Base-by-base conservation (phyloP, 805 yeast genomes). In the Tetrapisispora iriomotensis region DNA sequence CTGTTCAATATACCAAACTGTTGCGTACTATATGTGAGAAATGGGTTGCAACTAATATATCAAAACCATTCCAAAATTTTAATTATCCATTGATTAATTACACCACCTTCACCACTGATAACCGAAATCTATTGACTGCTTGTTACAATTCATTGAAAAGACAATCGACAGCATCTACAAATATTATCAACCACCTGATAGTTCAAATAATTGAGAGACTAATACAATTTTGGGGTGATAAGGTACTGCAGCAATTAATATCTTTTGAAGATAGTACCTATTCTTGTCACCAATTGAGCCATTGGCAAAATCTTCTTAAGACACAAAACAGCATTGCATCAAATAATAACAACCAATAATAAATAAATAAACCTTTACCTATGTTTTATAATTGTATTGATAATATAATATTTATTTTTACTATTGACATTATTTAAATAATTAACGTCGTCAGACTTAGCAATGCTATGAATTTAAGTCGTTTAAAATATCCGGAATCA, bases 141-240 rank as follows among this genome's bases (percentile, higher is more conserved):
- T 54, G 55, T 34, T 49, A 49, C 39, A 42, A 43, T 14, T 33
- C 54, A 34, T 36, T 56, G 18, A 36, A 42, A 18, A 38, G 42
- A 14, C 29, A 35, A 18, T 30, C 35, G 4, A 27, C 37, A 23
- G 45, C 48, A 35, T 49, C 45, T 31, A 32, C 14, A 3, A 18
- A 18, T 6, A 38, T 53, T 19, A 49, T 47, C 4, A 40, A 42
- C 19, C 48, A 46, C 35, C 37, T 54, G 28, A 41, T 53, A 23
- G 47, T 49, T 12, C 32, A 42, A 14, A 46, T 51, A 3, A 46
- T 49, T n/a, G 44, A 49, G 19, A 45, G 41, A 22, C 34, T 56
- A 15, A 51, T 52, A 19, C 48, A 47, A 21, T 46, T 42, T 34
- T 56, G 60, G 60, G 47, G 44, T 22, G 56, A 54, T 35, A 46